phyloP scores from a whole-genome alignment of 225 moss, liverwort and hornwort species.

The Thuidium tamariscinum region DNA sequence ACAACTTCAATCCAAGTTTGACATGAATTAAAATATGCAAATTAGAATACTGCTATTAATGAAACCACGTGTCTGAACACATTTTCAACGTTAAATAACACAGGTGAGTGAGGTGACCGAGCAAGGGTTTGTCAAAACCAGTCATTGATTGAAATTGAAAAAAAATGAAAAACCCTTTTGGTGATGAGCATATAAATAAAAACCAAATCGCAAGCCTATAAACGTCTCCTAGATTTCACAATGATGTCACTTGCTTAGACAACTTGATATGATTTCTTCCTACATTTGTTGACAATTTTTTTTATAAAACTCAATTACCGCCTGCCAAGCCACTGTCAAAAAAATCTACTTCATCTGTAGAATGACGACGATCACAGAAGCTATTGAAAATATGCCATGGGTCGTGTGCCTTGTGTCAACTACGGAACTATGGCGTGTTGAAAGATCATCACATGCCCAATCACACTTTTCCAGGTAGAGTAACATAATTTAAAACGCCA shows the following conservation, averaged over 20 bases:
- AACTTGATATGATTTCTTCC: background rate
- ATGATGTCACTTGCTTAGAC: background rate
- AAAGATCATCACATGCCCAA: background rate
- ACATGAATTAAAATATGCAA: background rate
- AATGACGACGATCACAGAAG: background rate
- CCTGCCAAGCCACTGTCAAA: background rate
- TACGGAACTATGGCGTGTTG: background rate
- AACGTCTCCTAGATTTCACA: background rate
- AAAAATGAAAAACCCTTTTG: background rate
- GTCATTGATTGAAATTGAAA: background rate
- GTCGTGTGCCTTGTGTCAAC: background rate
- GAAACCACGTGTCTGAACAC: background rate
- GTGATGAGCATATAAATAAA: too few species aligned
- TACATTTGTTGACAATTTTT: too few species aligned
- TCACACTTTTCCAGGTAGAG: background rate
- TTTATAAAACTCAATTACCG: background rate
- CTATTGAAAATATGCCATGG: background rate
- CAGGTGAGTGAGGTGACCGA: too few species aligned
- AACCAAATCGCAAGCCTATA: background rate
- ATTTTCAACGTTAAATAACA: background rate
- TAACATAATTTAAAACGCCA: background rate
- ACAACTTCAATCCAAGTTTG: background rate
- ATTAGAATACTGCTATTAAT: too few species aligned
- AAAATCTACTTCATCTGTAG: background rate
- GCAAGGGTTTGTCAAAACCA: background rate